Percentiles rank a stretch among this genome's conserved stretches.
Conservation (phyloP, 2,329 filamentous ascomycete species). For the Neonectria punicea region DNA sequence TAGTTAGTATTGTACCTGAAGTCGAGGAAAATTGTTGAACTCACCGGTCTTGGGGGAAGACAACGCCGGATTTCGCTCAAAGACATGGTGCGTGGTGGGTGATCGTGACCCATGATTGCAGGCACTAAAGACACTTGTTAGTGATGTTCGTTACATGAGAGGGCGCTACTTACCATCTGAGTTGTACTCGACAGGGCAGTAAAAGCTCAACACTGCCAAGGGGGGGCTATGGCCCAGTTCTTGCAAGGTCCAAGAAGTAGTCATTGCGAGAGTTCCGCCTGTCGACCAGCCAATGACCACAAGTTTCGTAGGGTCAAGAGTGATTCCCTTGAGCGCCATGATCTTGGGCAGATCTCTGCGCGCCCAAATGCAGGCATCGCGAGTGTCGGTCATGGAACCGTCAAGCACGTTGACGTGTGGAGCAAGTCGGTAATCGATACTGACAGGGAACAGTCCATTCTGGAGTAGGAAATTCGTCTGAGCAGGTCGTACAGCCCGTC, state of each 20-base stretch:
- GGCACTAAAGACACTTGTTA: slow-evolving; percentile 14
- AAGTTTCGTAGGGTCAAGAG: slow-evolving; percentile 14
- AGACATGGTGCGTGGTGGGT: slow-evolving; percentile 27
- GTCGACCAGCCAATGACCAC: slow-evolving; percentile 28
- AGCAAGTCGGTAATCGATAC: slow-evolving; percentile 24
- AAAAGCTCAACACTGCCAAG: slow-evolving; percentile 29
- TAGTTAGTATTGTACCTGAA: neutral
- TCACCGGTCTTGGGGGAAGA: slow-evolving; percentile 20
- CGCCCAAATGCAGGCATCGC: slow-evolving; percentile 25
- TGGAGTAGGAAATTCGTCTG: slow-evolving; percentile 22
- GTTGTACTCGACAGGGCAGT: slow-evolving; percentile 33
- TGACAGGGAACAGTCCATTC: slow-evolving; percentile 23
- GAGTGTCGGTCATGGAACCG: slow-evolving; percentile 23
- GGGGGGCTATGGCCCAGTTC: slow-evolving; percentile 20
- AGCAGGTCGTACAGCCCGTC: slow-evolving; percentile 18
- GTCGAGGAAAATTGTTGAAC: neutral
- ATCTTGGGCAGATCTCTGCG: slow-evolving; percentile 17
- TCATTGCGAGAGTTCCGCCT: slow-evolving; percentile 27
- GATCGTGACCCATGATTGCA: slow-evolving; percentile 30
- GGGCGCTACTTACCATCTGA: slow-evolving; percentile 24
- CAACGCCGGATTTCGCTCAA: slow-evolving; percentile 21
- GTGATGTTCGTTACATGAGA: neutral
- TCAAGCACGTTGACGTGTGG: slow-evolving; percentile 25
- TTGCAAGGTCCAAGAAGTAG: slow-evolving; percentile 26
- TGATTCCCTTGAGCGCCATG: slow-evolving; percentile 14